Evolutionary conservation across 352 stramenopile species (phyloP).

Genomic region (Nothophytophthora sp.): DNA sequence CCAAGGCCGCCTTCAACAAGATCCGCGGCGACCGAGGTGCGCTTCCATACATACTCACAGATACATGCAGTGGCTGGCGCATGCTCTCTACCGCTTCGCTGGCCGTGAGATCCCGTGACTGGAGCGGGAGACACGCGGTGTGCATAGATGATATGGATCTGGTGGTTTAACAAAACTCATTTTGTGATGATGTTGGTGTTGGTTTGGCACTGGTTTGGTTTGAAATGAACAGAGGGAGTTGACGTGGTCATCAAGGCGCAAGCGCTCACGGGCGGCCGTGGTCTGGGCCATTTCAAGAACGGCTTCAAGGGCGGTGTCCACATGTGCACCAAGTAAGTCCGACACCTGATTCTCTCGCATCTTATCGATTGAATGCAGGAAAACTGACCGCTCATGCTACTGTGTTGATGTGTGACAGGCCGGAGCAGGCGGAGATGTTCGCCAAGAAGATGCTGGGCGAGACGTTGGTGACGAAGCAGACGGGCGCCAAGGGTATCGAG

Average conservation of each 20-base stretch:
- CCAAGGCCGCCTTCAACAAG: constrained; percentile 76
- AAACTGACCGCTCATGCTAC: neutral
- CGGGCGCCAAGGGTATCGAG: constrained; percentile 83
- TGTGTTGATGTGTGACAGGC: neutral
- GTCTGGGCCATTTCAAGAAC: constrained; percentile 96
- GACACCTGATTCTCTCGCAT: neutral
- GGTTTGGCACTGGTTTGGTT: neutral
- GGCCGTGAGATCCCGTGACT: too few relatives aligned
- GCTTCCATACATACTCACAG: constrained; percentile 9
- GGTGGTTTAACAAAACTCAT: constrained; percentile 27
- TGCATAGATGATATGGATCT: constrained; percentile 12
- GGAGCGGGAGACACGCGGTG: neutral
- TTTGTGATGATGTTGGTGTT: constrained; percentile 6
- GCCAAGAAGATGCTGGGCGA: constrained; percentile 92
- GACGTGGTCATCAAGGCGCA: constrained; percentile 97
- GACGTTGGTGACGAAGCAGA: constrained; percentile 98
- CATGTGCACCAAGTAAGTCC: constrained; percentile 89
- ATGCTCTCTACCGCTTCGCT: too few relatives aligned
- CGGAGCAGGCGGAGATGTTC: constrained; percentile 77
- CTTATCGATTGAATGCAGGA: too few relatives aligned
- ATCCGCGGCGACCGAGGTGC: constrained; percentile 76
- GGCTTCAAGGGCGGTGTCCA: constrained; percentile 98
- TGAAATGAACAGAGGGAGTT: constrained; percentile 51
- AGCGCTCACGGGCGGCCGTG: constrained; percentile 96
- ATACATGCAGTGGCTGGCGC: neutral